A percentile compares a stretch with the other conserved stretches of the same genome.
Conservation (phyloP, 202 grass and related monocot genomes). For the Brachypodium distachyon region DNA sequence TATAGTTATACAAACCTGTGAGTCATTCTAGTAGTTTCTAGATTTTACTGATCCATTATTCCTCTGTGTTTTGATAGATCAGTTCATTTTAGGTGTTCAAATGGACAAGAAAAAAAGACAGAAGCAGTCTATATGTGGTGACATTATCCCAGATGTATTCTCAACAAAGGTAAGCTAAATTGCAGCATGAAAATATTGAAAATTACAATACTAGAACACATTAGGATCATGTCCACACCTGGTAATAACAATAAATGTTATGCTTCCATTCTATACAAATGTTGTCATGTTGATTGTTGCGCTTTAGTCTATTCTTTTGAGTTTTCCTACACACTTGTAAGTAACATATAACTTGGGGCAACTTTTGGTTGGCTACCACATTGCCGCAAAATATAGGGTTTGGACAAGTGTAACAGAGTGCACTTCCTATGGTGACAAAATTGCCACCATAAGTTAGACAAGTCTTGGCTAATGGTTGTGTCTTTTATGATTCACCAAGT, state of each 20-base stretch:
- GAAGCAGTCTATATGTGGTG: neutral
- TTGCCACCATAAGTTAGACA: no score
- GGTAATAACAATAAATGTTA: neutral
- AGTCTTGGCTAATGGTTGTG: no score
- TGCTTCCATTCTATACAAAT: neutral
- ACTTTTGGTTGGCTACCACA: neutral
- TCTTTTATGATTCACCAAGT: no score
- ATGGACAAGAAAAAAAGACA: constrained; percentile 5
- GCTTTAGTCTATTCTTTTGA: neutral
- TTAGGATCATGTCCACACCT: neutral
- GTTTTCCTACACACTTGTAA: neutral
- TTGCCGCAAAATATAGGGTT: neutral
- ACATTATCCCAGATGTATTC: neutral
- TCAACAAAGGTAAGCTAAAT: constrained; percentile 23
- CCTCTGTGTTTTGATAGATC: neutral
- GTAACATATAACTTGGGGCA: neutral
- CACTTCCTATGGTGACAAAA: no score
- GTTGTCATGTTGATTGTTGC: neutral
- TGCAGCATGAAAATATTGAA: neutral
- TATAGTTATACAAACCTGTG: neutral
- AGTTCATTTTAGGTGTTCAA: constrained; percentile 17
- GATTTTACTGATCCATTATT: neutral
- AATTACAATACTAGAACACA: neutral
- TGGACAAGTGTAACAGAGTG: neutral
- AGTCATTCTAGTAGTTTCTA: constrained; percentile 14